Percentiles rank a stretch among this genome's conserved stretches.
phyloP scores from a whole-genome alignment of 352 stramenopile species.

The Phytophthora gonapodyides region DNA sequence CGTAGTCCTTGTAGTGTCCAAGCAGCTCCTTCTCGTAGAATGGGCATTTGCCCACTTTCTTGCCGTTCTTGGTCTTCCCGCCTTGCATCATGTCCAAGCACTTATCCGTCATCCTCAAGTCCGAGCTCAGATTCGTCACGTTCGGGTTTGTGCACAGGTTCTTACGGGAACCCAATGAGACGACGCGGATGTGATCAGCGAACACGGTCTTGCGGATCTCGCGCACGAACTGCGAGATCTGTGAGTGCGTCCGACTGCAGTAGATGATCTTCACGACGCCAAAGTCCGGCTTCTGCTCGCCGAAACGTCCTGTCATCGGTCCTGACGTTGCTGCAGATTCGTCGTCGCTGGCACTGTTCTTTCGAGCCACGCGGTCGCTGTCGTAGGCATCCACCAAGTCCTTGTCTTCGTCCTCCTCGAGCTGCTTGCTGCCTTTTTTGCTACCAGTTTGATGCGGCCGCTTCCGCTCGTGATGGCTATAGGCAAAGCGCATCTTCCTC shows the following conservation, averaged over 20 bases:
- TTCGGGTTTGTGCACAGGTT: conserved; percentile 82
- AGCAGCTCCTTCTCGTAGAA: conserved; percentile 85
- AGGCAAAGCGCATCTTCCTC: conserved; percentile 66
- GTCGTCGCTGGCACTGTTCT: conserved; percentile 43
- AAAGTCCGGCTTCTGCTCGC: conserved; percentile 39
- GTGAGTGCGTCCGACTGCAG: conserved; percentile 90
- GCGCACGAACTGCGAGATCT: conserved; percentile 89
- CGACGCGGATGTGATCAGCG: conserved; percentile 64
- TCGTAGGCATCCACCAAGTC: conserved; percentile 82
- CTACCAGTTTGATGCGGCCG: conserved; percentile 20
- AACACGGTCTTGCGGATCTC: conserved; percentile 89
- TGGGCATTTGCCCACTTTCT: conserved; percentile 71
- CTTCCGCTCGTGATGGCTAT: conserved; percentile 71
- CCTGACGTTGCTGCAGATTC: conserved; percentile 21
- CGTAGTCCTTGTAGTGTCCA: conserved; percentile 76
- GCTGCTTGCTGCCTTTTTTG: conserved; percentile 16
- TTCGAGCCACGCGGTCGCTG: conserved; percentile 46
- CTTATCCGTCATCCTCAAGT: conserved; percentile 84
- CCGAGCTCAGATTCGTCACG: conserved; percentile 66
- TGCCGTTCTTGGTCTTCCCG: conserved; percentile 53
- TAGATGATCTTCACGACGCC: conserved; percentile 88
- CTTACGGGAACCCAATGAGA: conserved; percentile 85
- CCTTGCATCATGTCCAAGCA: conserved; percentile 88
- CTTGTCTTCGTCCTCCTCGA: conserved; percentile 44
- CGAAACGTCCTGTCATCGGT: not conserved